These are phyloP conservation scores for Westerdykella sp. DNA, from an alignment of 2,329 filamentous ascomycete species.

Conservation along the genomic window DNA sequence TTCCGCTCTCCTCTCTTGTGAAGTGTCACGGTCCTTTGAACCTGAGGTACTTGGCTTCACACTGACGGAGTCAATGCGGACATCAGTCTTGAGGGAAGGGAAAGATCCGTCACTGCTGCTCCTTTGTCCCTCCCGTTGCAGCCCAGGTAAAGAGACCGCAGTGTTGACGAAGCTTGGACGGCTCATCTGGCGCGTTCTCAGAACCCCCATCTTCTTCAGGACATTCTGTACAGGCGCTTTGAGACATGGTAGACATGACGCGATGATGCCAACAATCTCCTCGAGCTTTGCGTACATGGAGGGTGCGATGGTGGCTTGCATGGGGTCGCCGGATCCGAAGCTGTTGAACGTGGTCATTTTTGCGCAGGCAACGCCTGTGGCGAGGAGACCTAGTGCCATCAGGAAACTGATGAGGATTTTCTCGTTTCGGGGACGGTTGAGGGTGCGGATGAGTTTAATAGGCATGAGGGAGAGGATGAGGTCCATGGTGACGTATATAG, in stretches of 20 bases:
- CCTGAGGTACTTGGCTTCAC: conserved; percentile 8
- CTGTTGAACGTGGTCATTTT: conserved; percentile 22
- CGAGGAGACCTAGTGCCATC: conserved; percentile 20
- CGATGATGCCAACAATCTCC: conserved; percentile 25
- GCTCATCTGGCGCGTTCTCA: conserved; percentile 14
- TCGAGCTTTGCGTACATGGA: conserved; percentile 23
- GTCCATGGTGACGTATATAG: conserved; percentile 21
- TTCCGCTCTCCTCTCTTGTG: neutral
- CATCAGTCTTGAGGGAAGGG: neutral
- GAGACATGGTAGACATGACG: conserved; percentile 18
- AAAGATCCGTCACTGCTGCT: conserved; percentile 2
- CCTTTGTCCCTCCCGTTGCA: neutral
- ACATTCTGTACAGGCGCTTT: conserved; percentile 16
- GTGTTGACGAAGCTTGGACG: conserved; percentile 16
- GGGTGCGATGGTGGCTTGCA: conserved; percentile 20
- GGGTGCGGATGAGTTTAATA: conserved; percentile 17
- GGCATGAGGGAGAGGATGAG: conserved; percentile 22
- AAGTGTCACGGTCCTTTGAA: neutral
- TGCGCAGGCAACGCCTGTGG: conserved; percentile 15
- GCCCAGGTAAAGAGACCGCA: conserved; percentile 2
- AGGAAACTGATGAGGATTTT: conserved; percentile 19
- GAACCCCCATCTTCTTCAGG: conserved; percentile 15
- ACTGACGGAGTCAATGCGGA: conserved; percentile 9
- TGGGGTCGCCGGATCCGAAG: conserved; percentile 19
- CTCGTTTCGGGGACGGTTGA: conserved; percentile 16